These are phyloP conservation scores for Trametes hirsuta DNA, from an alignment of 1,284 basidiomycete genomes.

Conservation along the genomic window DNA sequence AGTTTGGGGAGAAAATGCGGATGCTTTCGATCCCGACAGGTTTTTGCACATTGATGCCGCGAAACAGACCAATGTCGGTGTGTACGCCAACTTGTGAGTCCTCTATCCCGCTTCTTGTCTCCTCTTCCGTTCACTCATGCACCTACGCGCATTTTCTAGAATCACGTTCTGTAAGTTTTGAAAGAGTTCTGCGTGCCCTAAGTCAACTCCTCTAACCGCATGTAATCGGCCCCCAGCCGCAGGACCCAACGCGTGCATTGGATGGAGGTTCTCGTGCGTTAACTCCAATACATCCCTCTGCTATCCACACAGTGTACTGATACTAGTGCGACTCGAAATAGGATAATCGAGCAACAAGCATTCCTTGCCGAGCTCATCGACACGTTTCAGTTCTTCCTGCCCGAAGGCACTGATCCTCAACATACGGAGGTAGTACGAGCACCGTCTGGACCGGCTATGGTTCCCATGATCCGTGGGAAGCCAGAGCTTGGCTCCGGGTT, in stretches of 20 bases:
- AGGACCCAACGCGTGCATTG: slow-evolving; percentile 37
- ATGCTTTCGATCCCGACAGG: slow-evolving; percentile 57
- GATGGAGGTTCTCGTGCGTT: slow-evolving; percentile 40
- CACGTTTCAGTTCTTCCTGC: slow-evolving; percentile 32
- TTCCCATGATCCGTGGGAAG: slow-evolving; percentile 50
- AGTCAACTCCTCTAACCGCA: neutral
- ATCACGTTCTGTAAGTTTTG: slow-evolving; percentile 20
- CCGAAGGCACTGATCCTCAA: slow-evolving; percentile 35
- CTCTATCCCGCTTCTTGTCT: neutral
- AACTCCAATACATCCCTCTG: neutral
- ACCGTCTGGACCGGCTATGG: slow-evolving; percentile 40
- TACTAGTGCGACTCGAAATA: neutral
- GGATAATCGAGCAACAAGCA: slow-evolving; percentile 34
- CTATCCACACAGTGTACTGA: too few relatives aligned
- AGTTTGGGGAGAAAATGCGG: slow-evolving; percentile 54
- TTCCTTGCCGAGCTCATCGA: slow-evolving; percentile 30
- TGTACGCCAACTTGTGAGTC: slow-evolving; percentile 55
- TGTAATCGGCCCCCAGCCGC: slow-evolving; percentile 16
- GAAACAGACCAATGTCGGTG: slow-evolving; percentile 46
- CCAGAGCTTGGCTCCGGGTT: slow-evolving; percentile 39
- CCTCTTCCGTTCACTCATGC: neutral
- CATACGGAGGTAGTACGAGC: slow-evolving; percentile 42
- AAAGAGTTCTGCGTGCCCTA: too few relatives aligned
- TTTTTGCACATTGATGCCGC: slow-evolving; percentile 35
- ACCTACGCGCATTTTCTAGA: neutral